Conservation (phyloP, 352 stramenopile genomes). For the Globisporangium nodosum region DNA sequence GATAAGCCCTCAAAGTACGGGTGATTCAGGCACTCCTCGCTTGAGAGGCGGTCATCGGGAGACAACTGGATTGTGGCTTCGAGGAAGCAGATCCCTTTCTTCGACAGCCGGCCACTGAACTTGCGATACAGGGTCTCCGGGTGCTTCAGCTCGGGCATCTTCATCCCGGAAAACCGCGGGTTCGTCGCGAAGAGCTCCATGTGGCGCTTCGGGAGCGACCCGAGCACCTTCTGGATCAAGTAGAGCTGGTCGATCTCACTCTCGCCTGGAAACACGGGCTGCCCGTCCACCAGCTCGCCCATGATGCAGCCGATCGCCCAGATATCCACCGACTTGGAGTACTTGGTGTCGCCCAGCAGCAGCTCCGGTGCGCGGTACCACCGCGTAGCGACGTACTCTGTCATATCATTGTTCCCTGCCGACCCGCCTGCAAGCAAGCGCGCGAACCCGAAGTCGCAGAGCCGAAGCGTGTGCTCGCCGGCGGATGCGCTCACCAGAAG, state of each 20-base stretch:
- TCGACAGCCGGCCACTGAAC: conserved; percentile 85
- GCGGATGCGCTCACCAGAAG: conserved; percentile 94
- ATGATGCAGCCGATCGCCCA: conserved; percentile 98
- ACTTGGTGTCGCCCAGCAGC: conserved; percentile 98
- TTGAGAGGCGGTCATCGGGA: conserved; percentile 68
- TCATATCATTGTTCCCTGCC: conserved; percentile 90
- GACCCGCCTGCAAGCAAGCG: conserved; percentile 70
- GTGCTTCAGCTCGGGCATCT: conserved; percentile 90
- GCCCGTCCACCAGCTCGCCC: conserved; percentile 95
- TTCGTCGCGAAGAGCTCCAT: conserved; percentile 91
- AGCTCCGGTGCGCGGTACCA: conserved; percentile 99
- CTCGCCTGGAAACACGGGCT: conserved; percentile 98
- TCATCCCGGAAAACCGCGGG: conserved; percentile 88
- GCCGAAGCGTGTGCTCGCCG: conserved; percentile 93
- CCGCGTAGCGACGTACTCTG: conserved; percentile 97
- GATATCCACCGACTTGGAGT: conserved; percentile 94
- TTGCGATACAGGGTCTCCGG: conserved; percentile 90
- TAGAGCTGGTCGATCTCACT: conserved; percentile 99
- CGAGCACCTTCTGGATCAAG: conserved; percentile 98
- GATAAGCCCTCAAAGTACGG: conserved; percentile 85
- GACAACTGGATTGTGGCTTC: conserved; percentile 71
- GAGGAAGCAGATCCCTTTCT: conserved; percentile 80
- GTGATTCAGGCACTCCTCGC: conserved; percentile 76
- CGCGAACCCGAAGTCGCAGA: conserved; percentile 98
- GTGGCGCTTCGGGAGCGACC: conserved; percentile 91